A percentile compares a stretch with the other conserved stretches of the same genome.
Conservation (phyloP, 768 basidiomycete genomes). For the Dictyophora rubrovolvata region DNA sequence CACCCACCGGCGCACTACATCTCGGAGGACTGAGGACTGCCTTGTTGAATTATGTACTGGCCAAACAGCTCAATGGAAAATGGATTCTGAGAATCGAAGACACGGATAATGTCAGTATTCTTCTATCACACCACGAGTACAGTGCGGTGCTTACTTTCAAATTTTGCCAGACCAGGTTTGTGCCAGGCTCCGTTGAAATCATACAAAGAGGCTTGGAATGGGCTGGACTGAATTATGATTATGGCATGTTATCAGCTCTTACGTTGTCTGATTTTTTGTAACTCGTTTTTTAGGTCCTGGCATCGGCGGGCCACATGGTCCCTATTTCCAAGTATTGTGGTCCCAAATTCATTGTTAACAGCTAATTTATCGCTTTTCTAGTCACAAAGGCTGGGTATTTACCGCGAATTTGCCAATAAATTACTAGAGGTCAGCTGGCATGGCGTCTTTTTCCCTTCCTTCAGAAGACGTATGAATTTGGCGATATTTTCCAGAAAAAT, state of each 20-base stretch:
- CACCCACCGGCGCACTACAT: conserved; percentile 90
- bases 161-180: conserved; percentile 53
- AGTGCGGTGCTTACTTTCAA: background rate
- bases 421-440: conserved; percentile 57
- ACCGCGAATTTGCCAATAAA: conserved; percentile 59
- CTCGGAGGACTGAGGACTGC: conserved; percentile 93
- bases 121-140: background rate
- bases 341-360: background rate
- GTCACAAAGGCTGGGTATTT: conserved; percentile 86
- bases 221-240: conserved; percentile 88
- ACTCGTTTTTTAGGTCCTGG: conserved; percentile 52
- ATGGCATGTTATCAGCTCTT: conserved; percentile 42
- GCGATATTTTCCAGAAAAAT: conserved; percentile 43
- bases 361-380: conserved; percentile 22
- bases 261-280: background rate
- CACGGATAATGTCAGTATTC: conserved; percentile 68
- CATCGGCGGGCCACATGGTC: conserved; percentile 60
- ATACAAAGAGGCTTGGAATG: conserved; percentile 71
- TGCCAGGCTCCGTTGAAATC: conserved; percentile 76
- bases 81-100: conserved; percentile 94
- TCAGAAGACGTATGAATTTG: background rate
- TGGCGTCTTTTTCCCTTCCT: background rate
- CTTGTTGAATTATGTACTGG: conserved; percentile 82
- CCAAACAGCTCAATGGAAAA: conserved; percentile 70
- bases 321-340: conserved; percentile 71